Base-by-base conservation (phyloP, 306 rosid genomes). In the Vigna trinervia region DNA sequence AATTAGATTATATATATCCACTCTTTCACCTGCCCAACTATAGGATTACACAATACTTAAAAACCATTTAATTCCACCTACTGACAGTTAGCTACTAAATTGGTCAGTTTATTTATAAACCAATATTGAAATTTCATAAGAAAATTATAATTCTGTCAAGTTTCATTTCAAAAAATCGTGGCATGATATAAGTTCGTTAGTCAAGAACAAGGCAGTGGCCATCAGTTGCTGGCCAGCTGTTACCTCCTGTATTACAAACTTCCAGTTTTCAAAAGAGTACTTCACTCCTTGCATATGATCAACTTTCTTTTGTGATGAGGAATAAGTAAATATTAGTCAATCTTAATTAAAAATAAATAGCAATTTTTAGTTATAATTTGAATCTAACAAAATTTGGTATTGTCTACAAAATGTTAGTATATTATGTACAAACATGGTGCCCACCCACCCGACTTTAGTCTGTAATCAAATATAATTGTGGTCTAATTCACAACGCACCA, bases 331-430 rank as follows among this genome's bases (percentile, higher is more conserved):
- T 12, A 28, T 38, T 19, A 61, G 32, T 48, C 68, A 15, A 67
- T 38, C 76, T 67, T 23, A 57, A 41, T 56, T 30, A 32, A 26
- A 57, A 78, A 69, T 13, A 62, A 76, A 34, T 12, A 46, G 57
- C 34, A 54, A 12, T 39, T 6, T 53, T 69, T 47, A 75, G 22
- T 74, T 28, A 45, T 19, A 23, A 76, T 50, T 76, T 22, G 52
- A 64, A 65, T 62, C 9, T 51, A 76, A 26, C 65, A 59, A 38
- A 38, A 51, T 14, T 5, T 38, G 11, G 13, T 63, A 14, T 32
- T 64, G 26, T 51, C 66, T 76, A 53, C 51, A 3, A 54, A 65
- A 52, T 51, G 43, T 36, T 38, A 8, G 17, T 58, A 45, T 43
- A 5, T 51, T 47, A 20, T 65, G 30, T 15, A 52, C 10, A 11